Evolutionary conservation across 2,329 filamentous ascomycete species (phyloP), one percentile per base, ranked within the genome.

Genomic region (Fusarium sp.): DNA sequence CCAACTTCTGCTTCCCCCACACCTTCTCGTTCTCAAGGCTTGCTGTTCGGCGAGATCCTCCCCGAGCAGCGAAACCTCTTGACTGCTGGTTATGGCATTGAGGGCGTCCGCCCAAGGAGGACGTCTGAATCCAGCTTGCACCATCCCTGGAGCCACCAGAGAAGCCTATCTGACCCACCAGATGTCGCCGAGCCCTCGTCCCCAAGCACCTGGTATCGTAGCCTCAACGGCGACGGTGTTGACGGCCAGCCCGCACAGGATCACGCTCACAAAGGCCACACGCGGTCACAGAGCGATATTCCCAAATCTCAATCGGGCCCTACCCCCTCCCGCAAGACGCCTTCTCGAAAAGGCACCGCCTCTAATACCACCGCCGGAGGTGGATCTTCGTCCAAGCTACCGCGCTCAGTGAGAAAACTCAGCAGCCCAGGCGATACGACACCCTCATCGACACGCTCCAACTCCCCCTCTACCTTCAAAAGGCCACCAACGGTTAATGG

Each of bases 21-120:
- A 80, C 81, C 71, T 76, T 76, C 74, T 60, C 80, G 81, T 71
- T 75, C 84, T 57, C 86, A 87, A 63, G 87, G 87, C 70, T 89
- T 94, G 38, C 84, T 95, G 22, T 96, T 96, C 83, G 94, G 94
- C 40, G 94, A 95, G 81, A 88, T 95, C 74, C 84, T 91, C 32
- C 87, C 90, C n/a, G 86, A 90, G 40, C 87, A 90, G 74, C 86
- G 86, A 76, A 86, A 89, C 74, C 79, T 86, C 30, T 82, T 85
- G 22, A 84, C 87, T 58, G 84, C 86, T 61, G 91, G 90, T 6
- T 91, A 90, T 83, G 92, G 91, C 61, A 93, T 93, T 72, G 85
- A 88, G 69, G 79, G 75, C 59, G 78, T 84, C 59, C 84, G 87
- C 60, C 85, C 86, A 69, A 86, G 92, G 72, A 88, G 92, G 81